Evolutionary conservation across 108 stramenopile species (phyloP), one percentile per base, ranked within the genome.

Genomic region (Pinguiococcus pyrenoidosus): DNA sequence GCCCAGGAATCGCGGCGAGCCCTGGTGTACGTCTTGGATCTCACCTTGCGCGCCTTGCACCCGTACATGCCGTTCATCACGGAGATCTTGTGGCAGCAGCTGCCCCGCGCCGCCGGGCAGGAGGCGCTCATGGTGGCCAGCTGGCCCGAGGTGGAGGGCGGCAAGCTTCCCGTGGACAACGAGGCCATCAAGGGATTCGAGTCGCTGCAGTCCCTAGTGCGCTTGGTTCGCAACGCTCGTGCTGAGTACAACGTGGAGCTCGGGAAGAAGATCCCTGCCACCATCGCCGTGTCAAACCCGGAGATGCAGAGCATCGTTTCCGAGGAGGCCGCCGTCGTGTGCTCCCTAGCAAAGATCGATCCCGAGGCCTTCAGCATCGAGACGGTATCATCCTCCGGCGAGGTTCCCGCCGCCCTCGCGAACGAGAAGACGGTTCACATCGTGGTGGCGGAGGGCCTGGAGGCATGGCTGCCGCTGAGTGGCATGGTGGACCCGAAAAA

Each of bases 61-160:
- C 96, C 96, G 7, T 91, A 87, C 77, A 92, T 93, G 89, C 96
- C 96, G 0, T 94, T 72, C 70, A 75, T 94, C 27, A 96, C 96
- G 7, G 96, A 99, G 68, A 82, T 84, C 48, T 66, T 96, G 8
- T 96, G 92, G 92, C 96, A 94, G 51, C 82, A 92, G 53, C 62
- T 99, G 36, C 56, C 55, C 6, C 24, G 32, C 14, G 14, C 21
- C 8, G 67, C 61, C 18, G 41, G 10, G 24, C 24, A 8, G 12
- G 54, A 63, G 23, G 65, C 55, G 14, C 29, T 62, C 16, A 64
- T 68, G 54, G 48, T 66, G 29, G 59, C 61, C 29, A 35, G 48
- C 21, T 71, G 55, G 66, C 66, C 69, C 18, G 47, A 56, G 40
- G 33, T 32, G 30, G 51, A 27, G 27, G 65, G 49, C n/a, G 64